These are phyloP conservation scores for Dissophora globulifera DNA, from an alignment of 192 early-diverging fungal species.

Conservation along the genomic window DNA sequence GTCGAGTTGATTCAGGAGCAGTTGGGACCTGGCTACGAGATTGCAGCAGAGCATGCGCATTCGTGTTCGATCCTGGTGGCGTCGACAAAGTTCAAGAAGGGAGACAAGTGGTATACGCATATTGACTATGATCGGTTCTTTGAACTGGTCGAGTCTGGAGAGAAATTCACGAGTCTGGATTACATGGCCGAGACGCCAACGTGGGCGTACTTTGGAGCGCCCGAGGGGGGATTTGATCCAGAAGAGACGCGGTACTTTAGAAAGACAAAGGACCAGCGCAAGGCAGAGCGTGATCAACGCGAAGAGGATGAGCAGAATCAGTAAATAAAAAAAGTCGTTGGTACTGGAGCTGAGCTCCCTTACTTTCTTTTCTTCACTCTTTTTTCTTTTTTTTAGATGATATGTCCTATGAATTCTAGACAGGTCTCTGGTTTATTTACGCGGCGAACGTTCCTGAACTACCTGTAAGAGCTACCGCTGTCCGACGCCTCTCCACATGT, in stretches of 20 bases:
- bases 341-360: too few relatives aligned
- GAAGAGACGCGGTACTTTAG: slow-evolving; percentile 72
- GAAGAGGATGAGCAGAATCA: neutral
- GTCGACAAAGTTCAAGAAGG: slow-evolving; percentile 70
- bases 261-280: slow-evolving; percentile 60
- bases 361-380: too few relatives aligned
- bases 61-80: slow-evolving; percentile 76
- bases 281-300: slow-evolving; percentile 31
- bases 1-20: slow-evolving; percentile 63
- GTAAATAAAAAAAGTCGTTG: neutral
- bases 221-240: slow-evolving; percentile 76
- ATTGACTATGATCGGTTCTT: slow-evolving; percentile 81
- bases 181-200: slow-evolving; percentile 75
- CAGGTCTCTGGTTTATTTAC: too few relatives aligned
- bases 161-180: slow-evolving; percentile 69
- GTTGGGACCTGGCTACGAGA: slow-evolving; percentile 71
- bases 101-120: slow-evolving; percentile 77
- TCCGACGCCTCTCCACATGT: too few relatives aligned
- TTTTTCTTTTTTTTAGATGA: too few relatives aligned
- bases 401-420: too few relatives aligned
- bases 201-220: slow-evolving; percentile 76
- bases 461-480: too few relatives aligned
- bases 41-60: slow-evolving; percentile 77
- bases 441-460: too few relatives aligned
- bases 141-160: slow-evolving; percentile 62